phyloP scores from a whole-genome alignment of 192 early-diverging fungal genomes.

The Gamsiella multidivaricata region DNA sequence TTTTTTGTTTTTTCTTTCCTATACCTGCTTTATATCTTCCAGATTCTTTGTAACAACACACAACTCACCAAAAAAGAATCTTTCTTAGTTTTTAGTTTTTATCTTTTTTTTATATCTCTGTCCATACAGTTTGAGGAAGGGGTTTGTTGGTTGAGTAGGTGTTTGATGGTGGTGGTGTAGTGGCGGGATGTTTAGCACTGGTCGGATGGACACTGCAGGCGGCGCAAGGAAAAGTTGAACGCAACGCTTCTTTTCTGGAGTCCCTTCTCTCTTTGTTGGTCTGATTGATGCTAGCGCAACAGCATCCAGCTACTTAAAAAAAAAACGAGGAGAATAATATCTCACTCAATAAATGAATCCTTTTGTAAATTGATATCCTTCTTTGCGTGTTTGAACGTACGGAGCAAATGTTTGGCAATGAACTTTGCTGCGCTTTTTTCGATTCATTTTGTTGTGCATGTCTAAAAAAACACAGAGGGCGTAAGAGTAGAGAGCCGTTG shows the following conservation, averaged over 20 bases:
- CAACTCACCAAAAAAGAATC: background rate
- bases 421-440: too few species aligned
- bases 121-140: background rate
- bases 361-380: too few species aligned
- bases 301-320: background rate
- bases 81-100: background rate
- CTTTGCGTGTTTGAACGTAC: too few species aligned
- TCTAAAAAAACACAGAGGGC: too few species aligned
- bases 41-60: constrained; percentile 18
- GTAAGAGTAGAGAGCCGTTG: too few species aligned
- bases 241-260: constrained; percentile 40
- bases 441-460: too few species aligned
- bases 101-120: background rate
- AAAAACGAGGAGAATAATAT: background rate
- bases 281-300: too few species aligned
- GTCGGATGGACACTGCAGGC: background rate
- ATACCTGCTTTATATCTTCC: background rate
- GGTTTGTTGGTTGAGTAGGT: too few species aligned
- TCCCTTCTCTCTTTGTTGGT: background rate
- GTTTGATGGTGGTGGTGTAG: too few species aligned
- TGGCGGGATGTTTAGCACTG: background rate
- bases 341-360: too few species aligned
- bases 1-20: constrained; percentile 21
- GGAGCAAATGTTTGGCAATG: too few species aligned
- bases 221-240: constrained; percentile 26